These are phyloP conservation scores for Aspergillus diversus DNA, from an alignment of 495 filamentous ascomycete genomes.

Conservation along the genomic window DNA sequence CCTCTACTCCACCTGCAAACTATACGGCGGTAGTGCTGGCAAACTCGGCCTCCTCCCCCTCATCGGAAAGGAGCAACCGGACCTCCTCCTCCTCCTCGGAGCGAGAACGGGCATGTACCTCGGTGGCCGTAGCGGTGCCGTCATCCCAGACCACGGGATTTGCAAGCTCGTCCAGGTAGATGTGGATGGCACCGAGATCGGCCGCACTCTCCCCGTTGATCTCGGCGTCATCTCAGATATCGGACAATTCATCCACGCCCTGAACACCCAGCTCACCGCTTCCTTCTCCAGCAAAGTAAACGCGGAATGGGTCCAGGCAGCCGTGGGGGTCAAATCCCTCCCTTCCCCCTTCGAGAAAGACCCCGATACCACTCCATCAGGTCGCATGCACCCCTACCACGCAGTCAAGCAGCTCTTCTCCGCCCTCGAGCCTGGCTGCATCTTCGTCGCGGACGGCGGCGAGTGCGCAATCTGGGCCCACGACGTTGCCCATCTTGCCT, in stretches of 20 bases:
- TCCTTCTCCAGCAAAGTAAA: slow-evolving; percentile 11
- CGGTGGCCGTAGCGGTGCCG: slow-evolving; percentile 27
- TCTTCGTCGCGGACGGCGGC: slow-evolving; percentile 34
- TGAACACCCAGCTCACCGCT: slow-evolving; percentile 18
- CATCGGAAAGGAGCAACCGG: slow-evolving; percentile 15
- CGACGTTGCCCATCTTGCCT: slow-evolving; percentile 17
- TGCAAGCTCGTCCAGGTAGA: slow-evolving; percentile 35
- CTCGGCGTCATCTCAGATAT: slow-evolving; percentile 32
- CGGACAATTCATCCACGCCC: slow-evolving; percentile 22
- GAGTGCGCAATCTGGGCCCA: slow-evolving; percentile 28
- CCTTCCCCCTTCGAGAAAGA: slow-evolving; percentile 29
- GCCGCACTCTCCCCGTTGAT: slow-evolving; percentile 28
- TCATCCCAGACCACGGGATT: slow-evolving; percentile 27
- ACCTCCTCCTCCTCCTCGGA: slow-evolving; percentile 32
- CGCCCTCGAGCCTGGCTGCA: slow-evolving; percentile 28
- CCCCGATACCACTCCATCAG: slow-evolving; percentile 9
- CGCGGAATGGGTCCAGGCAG: slow-evolving; percentile 24
- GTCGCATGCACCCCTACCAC: slow-evolving; percentile 33
- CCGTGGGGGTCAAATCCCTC: slow-evolving; percentile 19
- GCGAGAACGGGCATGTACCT: slow-evolving; percentile 37
- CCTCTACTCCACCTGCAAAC: slow-evolving; percentile 15
- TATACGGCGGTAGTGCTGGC: slow-evolving; percentile 18
- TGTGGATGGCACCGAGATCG: slow-evolving; percentile 31
- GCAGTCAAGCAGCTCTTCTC: slow-evolving; percentile 29
- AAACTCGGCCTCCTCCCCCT: slow-evolving; percentile 23